phyloP scores from a whole-genome alignment of 495 filamentous ascomycete genomes.

The Podospora pseudocomata region DNA sequence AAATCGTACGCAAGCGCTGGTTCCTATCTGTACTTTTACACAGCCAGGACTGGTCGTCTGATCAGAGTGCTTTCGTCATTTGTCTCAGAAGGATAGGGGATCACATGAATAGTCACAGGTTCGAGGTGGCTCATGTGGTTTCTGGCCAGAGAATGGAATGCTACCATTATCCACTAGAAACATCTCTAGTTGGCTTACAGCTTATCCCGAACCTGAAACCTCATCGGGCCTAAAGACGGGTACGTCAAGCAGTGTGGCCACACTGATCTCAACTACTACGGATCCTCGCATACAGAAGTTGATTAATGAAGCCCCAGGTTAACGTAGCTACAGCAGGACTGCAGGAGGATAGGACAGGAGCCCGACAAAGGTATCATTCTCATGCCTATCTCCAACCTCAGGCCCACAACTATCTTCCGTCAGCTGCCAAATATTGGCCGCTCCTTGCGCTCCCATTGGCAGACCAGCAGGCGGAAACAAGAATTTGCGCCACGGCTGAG shows the following conservation, averaged over 20 bases:
- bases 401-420: slow-evolving; percentile 7
- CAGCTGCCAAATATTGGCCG: slow-evolving; percentile 24
- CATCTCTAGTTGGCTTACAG: not conserved
- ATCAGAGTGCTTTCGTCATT: slow-evolving; percentile 7
- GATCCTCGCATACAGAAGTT: slow-evolving; percentile 10
- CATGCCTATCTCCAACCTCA: not conserved
- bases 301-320: not conserved
- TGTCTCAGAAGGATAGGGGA: slow-evolving; percentile 10
- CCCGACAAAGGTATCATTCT: not conserved
- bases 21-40: not conserved
- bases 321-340: not conserved
- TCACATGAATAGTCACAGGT: slow-evolving; percentile 22
- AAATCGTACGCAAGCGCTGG: not conserved
- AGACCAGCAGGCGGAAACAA: slow-evolving; percentile 26
- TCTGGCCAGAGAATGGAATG: slow-evolving; percentile 13
- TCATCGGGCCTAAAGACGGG: slow-evolving; percentile 13
- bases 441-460: slow-evolving; percentile 19
- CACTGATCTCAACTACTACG: slow-evolving; percentile 15
- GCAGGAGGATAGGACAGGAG: not conserved
- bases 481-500: slow-evolving; percentile 45
- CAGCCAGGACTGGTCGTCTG: slow-evolving; percentile 2
- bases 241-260: slow-evolving; percentile 8
- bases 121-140: slow-evolving; percentile 5
- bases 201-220: not conserved
- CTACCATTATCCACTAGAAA: slow-evolving; percentile 8